Conservation (phyloP, 495 filamentous ascomycete genomes). For the Aspergillus sparsus region DNA sequence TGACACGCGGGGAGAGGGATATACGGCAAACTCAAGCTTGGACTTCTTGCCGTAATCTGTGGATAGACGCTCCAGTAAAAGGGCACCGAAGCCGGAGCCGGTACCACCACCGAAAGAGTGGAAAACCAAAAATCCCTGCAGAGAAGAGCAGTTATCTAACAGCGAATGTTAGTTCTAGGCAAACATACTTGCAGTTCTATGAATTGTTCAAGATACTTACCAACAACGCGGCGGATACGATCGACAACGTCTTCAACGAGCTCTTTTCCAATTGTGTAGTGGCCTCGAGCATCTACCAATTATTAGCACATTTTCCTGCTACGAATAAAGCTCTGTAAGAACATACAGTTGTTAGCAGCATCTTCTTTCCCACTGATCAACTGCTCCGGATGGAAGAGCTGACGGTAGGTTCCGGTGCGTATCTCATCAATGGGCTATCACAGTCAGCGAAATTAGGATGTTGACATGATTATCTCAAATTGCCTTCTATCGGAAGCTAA, state of each 20-base stretch:
- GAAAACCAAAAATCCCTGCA: slow-evolving; percentile 92
- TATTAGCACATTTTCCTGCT: slow-evolving; percentile 28
- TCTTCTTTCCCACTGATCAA: slow-evolving; percentile 92
- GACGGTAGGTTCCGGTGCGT: slow-evolving; percentile 76
- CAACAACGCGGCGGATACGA: slow-evolving; percentile 79
- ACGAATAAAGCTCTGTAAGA: not conserved
- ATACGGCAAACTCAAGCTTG: slow-evolving; percentile 91
- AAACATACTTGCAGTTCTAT: not conserved
- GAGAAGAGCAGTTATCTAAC: slow-evolving; percentile 83
- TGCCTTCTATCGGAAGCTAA: not conserved
- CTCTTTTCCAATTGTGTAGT: slow-evolving; percentile 93
- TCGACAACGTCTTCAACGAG: slow-evolving; percentile 81
- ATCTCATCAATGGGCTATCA: slow-evolving; percentile 82
- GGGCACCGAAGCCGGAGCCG: slow-evolving; percentile 85
- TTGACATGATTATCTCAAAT: not conserved
- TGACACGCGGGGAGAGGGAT: slow-evolving; percentile 81
- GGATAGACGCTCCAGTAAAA: slow-evolving; percentile 83
- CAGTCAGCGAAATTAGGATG: slow-evolving; percentile 21
- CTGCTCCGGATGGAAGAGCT: slow-evolving; percentile 87
- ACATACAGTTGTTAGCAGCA: slow-evolving; percentile 83
- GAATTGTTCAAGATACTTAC: slow-evolving; percentile 40
- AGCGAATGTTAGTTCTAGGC: slow-evolving; percentile 22
- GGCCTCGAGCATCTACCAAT: slow-evolving; percentile 75
- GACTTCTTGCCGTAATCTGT: slow-evolving; percentile 93
- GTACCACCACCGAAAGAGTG: slow-evolving; percentile 94